Base-by-base conservation (phyloP, 768 basidiomycete species). In the Russula foetens region DNA sequence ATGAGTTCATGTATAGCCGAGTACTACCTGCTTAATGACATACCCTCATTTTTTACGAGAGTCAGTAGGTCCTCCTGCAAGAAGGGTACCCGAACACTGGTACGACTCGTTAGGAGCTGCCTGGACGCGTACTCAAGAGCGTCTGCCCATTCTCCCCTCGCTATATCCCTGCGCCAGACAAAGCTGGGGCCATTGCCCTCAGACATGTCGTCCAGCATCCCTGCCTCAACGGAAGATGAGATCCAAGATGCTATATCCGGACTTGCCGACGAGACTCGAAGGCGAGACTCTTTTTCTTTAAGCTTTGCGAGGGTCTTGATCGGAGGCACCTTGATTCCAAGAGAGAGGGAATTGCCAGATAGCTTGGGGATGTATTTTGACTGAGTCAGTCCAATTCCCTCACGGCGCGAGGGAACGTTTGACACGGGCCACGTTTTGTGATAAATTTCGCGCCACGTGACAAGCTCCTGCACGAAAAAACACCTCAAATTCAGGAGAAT, bases 211-310 rank as follows among this genome's bases (percentile, higher is more conserved):
- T 60, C 69, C 41, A 66, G 52, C 28, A 60, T 64, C 15, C 47
- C 41, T 7, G 14, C 43, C n/a, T 19, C 41, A n/a, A 68, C 56
- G 26, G 83, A 76, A n/a, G 77, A 76, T 11, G n/a, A 21, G 39
- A 85, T 75, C 86, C 86, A 89, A 31, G 81, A 80, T 67, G 80
- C 76, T 67, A 88, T 85, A 67, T 83, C 83, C 48, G 79, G 73
- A 69, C 76, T 78, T 46, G 71, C 72, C 47, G 56, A 21, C 7
- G 55, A 51, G 11, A 43, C 38, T 15, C 64, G 60, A 38, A 59
- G 28, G 46, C 60, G 52, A 14, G 52, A 71, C 70, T 81, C 79
- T 67, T 76, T 78, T 63, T 75, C 71, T 69, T 77, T 79, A 69
- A 83, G 78, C 71, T 77, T 81, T 56, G 78, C 71, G 49, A 82